Base-by-base conservation (phyloP, 2,329 filamentous ascomycete species). In the Xylariaceae sp. region DNA sequence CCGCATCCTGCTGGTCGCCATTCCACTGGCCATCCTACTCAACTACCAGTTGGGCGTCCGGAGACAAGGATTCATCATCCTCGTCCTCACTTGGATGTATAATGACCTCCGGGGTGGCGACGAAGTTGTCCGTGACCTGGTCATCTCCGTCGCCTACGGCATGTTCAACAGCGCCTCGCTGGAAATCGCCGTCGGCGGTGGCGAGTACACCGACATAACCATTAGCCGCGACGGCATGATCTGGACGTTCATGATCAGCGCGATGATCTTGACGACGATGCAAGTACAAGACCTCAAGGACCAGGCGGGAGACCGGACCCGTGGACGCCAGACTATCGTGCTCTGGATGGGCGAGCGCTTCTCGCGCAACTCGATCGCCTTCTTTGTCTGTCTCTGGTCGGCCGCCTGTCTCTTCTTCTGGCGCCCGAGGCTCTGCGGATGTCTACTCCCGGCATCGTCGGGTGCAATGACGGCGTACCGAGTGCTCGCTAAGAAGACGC, bases 221-320 rank as follows among this genome's bases (percentile, higher is more conserved):
- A 54, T 64, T 35, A 64, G 58, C 44, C 46, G 34, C 6, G 35
- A 52, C 4, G 63, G 62, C 35, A 34, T 54, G 9, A 41, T 60
- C 11, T 67, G 64, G 64, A 61, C 57, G 9, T 30, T 48, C 30
- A 52, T 65, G 26, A 56, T 67, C 26, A 62, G 60, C 41, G 56
- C 54, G 1, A 58, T 65, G n/a, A 62, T 66, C 29, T 43, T 64
- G 34, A 67, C 64, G 4, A 65, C 64, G 27, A 65, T 65, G 61
- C 64, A 65, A n/a, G 54, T 63, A 7, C 62, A 65, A 31, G 63
- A 65, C 46, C 32, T 65, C 6, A 66, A 65, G 39, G 63, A 67
- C 41, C 58, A 63, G 31, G 60, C 50, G 3, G 65, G 65, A 2
- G 65, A 67, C 40, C 44, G 60, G 6, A 57, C 44, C 1, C 62